Percentiles rank a stretch among this genome's conserved stretches.
phyloP scores from a whole-genome alignment of 2,329 filamentous ascomycete genomes.

The Capronia americana region DNA sequence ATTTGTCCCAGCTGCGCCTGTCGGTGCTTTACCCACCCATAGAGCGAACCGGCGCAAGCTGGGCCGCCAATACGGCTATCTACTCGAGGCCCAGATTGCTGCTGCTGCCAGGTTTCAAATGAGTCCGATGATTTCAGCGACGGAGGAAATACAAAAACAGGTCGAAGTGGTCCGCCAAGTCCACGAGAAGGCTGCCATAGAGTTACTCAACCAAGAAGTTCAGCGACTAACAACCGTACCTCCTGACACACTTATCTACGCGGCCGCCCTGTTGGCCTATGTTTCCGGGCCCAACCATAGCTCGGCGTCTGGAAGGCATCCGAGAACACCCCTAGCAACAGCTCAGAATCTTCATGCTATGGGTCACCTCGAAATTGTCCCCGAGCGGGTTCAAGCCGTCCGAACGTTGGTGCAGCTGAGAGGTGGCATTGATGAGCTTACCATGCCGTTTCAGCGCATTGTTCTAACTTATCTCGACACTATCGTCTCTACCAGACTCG shows the following conservation, averaged over 20 bases:
- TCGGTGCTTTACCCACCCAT: not conserved
- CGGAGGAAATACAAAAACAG: not conserved
- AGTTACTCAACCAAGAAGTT: not conserved
- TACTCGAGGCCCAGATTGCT: slow-evolving; percentile 6
- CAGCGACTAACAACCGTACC: not conserved
- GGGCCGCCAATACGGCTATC: slow-evolving; percentile 5
- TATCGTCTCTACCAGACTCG: slow-evolving; percentile 5
- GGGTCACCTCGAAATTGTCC: slow-evolving; percentile 10
- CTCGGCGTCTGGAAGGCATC: not conserved
- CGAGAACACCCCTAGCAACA: slow-evolving; percentile 2
- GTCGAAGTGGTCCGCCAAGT: not conserved
- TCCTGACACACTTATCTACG: slow-evolving; percentile 6
- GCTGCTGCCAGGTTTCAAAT: slow-evolving; percentile 7
- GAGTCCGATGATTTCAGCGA: slow-evolving; percentile 5
- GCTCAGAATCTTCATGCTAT: slow-evolving; percentile 13
- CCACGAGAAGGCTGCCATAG: not conserved
- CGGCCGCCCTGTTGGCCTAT: slow-evolving; percentile 4
- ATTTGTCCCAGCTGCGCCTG: slow-evolving; percentile 6
- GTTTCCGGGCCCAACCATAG: slow-evolving; percentile 3
- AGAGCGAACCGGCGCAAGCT: slow-evolving; percentile 6
- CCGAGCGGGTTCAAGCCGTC: slow-evolving; percentile 8
- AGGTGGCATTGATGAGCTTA: slow-evolving; percentile 12
- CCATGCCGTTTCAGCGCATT: slow-evolving; percentile 10
- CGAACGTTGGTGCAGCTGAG: slow-evolving; percentile 1
- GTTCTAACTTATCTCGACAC: slow-evolving; percentile 7